Conservation (phyloP, 2,329 filamentous ascomycete genomes). For the Fusarium solani-melongenae region DNA sequence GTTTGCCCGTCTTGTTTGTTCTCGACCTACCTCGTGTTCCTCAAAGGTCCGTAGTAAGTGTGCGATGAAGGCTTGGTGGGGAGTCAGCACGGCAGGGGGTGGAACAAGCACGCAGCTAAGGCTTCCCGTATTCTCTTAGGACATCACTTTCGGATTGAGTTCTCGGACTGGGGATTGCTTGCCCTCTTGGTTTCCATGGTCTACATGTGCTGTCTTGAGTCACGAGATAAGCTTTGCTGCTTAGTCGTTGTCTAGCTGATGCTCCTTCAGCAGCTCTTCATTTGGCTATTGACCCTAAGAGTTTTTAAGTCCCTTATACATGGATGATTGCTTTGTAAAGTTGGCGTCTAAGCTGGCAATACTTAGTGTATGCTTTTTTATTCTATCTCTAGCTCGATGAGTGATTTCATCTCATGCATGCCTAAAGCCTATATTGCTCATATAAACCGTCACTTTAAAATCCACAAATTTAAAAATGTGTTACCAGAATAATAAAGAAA, state of each 20-base stretch:
- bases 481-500: not conserved
- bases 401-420: not conserved
- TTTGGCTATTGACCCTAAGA: not conserved
- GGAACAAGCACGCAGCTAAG: not conserved
- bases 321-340: not conserved
- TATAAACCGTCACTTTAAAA: not conserved
- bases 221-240: not conserved
- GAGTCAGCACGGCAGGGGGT: not conserved
- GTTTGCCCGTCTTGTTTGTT: not conserved
- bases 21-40: not conserved
- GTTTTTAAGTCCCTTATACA: not conserved
- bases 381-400: not conserved
- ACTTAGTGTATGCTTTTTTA: not conserved
- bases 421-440: not conserved
- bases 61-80: not conserved
- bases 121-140: not conserved
- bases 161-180: not conserved
- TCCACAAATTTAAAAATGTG: not conserved
- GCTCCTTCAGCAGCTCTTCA: not conserved
- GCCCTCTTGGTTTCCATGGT: not conserved
- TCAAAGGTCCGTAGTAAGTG: not conserved
- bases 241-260: not conserved
- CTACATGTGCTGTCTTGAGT: not conserved
- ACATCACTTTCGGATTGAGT: not conserved
- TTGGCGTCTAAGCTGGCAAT: not conserved